Evolutionary conservation across 768 basidiomycete genomes (phyloP).

Genomic region (Piloderma croceum): DNA sequence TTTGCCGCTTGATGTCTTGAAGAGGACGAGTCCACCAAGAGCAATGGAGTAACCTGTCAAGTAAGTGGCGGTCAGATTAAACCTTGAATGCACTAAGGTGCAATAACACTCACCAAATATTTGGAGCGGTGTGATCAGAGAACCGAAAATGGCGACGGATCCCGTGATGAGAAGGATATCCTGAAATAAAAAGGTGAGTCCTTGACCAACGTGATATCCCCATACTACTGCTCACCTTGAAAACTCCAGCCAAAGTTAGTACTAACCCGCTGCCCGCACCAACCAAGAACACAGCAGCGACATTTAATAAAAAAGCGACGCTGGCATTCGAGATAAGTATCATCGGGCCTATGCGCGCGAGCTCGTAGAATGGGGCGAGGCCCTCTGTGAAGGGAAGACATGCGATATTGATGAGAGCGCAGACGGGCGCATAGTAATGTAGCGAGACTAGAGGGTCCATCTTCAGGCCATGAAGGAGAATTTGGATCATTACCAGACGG

Average conservation of each 20-base stretch:
- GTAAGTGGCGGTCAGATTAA: slow-evolving; percentile 5
- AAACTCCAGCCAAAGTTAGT: slow-evolving; percentile 88
- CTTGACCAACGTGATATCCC: neutral
- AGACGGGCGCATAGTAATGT: slow-evolving; percentile 96
- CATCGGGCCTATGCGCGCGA: slow-evolving; percentile 57
- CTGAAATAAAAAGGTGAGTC: slow-evolving; percentile 30
- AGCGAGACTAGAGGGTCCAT: slow-evolving; percentile 96
- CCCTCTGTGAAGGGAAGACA: slow-evolving; percentile 93
- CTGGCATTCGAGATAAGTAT: slow-evolving; percentile 79
- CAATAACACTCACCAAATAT: slow-evolving; percentile 52
- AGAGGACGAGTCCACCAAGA: slow-evolving; percentile 75
- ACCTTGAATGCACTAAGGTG: neutral
- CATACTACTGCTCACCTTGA: slow-evolving; percentile 62
- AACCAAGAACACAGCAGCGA: slow-evolving; percentile 93
- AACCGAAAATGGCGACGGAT: slow-evolving; percentile 81
- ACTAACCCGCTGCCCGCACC: slow-evolving; percentile 83
- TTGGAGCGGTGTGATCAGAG: slow-evolving; percentile 76
- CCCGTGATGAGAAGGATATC: slow-evolving; percentile 93
- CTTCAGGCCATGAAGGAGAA: slow-evolving; percentile 89
- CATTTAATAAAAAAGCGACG: slow-evolving; percentile 84
- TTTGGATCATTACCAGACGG: slow-evolving; percentile 93
- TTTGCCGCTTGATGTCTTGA: slow-evolving; percentile 71
- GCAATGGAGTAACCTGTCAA: slow-evolving; percentile 79
- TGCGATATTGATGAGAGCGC: slow-evolving; percentile 80
- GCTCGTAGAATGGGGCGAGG: slow-evolving; percentile 73